phyloP scores from a whole-genome alignment of 2,329 filamentous ascomycete species.

The Alternaria solani region DNA sequence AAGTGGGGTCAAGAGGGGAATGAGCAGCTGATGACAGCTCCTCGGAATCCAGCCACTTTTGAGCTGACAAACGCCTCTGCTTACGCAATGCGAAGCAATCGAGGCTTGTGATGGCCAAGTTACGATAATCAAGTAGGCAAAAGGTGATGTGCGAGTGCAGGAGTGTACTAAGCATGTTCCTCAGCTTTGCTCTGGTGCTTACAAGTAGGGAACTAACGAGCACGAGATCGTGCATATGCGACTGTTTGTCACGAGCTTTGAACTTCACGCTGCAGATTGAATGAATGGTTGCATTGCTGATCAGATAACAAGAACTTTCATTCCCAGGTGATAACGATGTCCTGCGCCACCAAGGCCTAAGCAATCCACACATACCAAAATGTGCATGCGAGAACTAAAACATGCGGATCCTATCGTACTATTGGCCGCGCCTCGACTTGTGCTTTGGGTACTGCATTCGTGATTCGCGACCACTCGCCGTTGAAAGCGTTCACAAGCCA shows the following conservation, averaged over 20 bases:
- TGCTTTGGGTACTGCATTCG: constrained; percentile 59
- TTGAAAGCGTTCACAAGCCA: constrained; percentile 99
- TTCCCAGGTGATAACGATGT: background rate
- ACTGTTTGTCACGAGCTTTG: background rate
- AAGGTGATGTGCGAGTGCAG: background rate
- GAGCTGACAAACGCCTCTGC: background rate
- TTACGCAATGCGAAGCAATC: background rate
- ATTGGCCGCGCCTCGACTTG: constrained; percentile 33
- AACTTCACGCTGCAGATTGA: background rate
- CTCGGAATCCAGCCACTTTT: background rate
- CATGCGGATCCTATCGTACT: constrained; percentile 16
- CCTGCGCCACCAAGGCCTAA: background rate
- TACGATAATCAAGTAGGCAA: background rate
- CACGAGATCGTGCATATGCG: background rate
- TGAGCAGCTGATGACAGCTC: background rate
- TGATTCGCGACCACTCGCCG: constrained; percentile 81
- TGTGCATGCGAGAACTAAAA: background rate
- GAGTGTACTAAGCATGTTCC: background rate
- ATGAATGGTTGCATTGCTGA: background rate
- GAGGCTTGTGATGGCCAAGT: background rate
- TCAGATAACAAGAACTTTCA: background rate
- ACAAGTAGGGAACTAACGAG: constrained; percentile 1
- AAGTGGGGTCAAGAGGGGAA: constrained; percentile 15
- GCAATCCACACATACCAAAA: background rate
- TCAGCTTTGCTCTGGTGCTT: background rate